Evolutionary conservation across 2,329 filamentous ascomycete species (phyloP).

Genomic region (Ampelomyces quisqualis): DNA sequence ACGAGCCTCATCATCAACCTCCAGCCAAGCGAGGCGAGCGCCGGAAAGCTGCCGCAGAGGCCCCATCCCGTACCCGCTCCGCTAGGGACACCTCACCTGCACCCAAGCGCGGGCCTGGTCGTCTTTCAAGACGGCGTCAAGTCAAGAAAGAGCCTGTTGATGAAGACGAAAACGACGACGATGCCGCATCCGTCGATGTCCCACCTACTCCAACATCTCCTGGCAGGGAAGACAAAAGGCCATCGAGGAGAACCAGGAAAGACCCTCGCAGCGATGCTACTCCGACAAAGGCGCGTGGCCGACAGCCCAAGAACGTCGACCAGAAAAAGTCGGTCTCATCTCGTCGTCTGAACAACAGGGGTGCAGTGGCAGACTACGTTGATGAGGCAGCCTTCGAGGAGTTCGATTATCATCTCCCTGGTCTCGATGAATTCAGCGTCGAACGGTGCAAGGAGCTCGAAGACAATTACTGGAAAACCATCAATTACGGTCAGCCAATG

Average conservation of each 20-base stretch:
- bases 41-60: conserved; percentile 52
- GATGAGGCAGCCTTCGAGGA: conserved; percentile 88
- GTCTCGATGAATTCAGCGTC: conserved; percentile 80
- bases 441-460: conserved; percentile 95
- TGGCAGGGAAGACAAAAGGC: conserved; percentile 45
- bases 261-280: conserved; percentile 47
- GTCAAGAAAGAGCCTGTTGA: conserved; percentile 25
- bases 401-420: conserved; percentile 86
- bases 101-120: conserved; percentile 52
- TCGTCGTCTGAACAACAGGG: conserved; percentile 79
- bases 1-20: conserved; percentile 93
- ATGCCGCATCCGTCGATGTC: conserved; percentile 35
- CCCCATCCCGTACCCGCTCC: conserved; percentile 36
- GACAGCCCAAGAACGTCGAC: conserved; percentile 47
- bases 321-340: conserved; percentile 73
- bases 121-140: conserved; percentile 43
- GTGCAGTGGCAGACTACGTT: conserved; percentile 74
- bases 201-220: conserved; percentile 49
- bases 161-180: conserved; percentile 39
- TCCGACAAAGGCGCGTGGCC: conserved; percentile 58
- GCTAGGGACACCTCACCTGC: conserved; percentile 43
- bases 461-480: conserved; percentile 92
- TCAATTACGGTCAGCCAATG: conserved; percentile 91
- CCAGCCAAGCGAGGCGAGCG: conserved; percentile 85
- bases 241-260: conserved; percentile 32